phyloP scores from a whole-genome alignment of 2,329 filamentous ascomycete species.

The Fusarium hostae region DNA sequence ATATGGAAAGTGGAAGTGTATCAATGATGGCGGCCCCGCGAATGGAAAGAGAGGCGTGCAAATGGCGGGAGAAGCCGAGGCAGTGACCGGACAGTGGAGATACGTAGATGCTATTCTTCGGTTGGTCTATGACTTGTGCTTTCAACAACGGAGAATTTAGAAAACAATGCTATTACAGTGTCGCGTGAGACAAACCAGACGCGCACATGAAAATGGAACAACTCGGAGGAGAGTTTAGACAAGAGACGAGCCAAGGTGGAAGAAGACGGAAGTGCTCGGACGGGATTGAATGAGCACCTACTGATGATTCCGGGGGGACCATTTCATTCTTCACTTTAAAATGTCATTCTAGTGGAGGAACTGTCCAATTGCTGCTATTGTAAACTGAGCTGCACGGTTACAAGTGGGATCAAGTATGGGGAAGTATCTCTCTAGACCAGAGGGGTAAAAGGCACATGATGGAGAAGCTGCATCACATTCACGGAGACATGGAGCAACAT shows the following conservation, averaged over 20 bases:
- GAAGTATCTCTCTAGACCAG: slow-evolving; percentile 18
- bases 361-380: slow-evolving; percentile 15
- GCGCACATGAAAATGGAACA: slow-evolving; percentile 29
- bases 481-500: slow-evolving; percentile 32
- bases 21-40: slow-evolving; percentile 42
- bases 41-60: slow-evolving; percentile 30
- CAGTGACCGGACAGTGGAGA: slow-evolving; percentile 28
- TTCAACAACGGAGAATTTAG: slow-evolving; percentile 8
- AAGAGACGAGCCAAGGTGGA: slow-evolving; percentile 3
- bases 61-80: slow-evolving; percentile 46
- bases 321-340: slow-evolving; percentile 14
- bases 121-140: slow-evolving; percentile 14
- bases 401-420: slow-evolving; percentile 40
- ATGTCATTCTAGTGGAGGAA: slow-evolving; percentile 38
- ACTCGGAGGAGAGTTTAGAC: slow-evolving; percentile 6
- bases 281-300: slow-evolving; percentile 30
- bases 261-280: slow-evolving; percentile 40
- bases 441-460: slow-evolving; percentile 35
- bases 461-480: slow-evolving; percentile 8
- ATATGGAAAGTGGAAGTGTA: slow-evolving; percentile 26
- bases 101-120: slow-evolving; percentile 20
- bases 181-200: slow-evolving; percentile 26
- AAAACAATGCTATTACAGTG: slow-evolving; percentile 10
- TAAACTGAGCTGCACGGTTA: slow-evolving; percentile 13
- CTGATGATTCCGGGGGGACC: slow-evolving; percentile 29